These are phyloP conservation scores for Lasiodiplodia hormozganensis DNA, from an alignment of 2,329 filamentous ascomycete species.

Conservation along the genomic window DNA sequence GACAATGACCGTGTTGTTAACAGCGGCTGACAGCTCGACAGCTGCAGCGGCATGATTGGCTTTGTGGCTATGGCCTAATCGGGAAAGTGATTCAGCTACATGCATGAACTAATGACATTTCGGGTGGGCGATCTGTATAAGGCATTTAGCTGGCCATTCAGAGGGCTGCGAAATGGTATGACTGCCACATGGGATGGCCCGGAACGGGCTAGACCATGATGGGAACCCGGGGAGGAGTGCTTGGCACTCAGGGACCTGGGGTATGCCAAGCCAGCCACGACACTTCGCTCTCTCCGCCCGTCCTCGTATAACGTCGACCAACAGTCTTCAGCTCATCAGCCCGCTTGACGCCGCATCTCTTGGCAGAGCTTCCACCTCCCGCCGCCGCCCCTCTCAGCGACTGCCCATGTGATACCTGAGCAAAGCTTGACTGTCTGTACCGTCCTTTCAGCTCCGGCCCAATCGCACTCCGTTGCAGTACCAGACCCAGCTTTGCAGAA, in stretches of 20 bases:
- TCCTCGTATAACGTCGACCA: slow-evolving; percentile 1
- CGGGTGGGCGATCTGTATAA: not conserved
- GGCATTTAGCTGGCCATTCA: slow-evolving; percentile 1
- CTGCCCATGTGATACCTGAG: slow-evolving; percentile 9
- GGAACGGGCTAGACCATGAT: not conserved
- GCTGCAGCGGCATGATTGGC: not conserved
- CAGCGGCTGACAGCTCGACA: not conserved
- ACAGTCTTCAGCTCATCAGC: slow-evolving; percentile 4
- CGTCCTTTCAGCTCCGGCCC: not conserved
- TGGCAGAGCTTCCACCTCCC: not conserved
- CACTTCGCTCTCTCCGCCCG: not conserved
- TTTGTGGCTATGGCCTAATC: not conserved
- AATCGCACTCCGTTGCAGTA: not conserved
- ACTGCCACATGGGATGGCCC: not conserved
- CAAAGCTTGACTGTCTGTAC: slow-evolving; percentile 6
- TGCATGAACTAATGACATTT: not conserved
- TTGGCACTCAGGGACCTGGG: slow-evolving; percentile 2
- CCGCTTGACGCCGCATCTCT: slow-evolving; percentile 3
- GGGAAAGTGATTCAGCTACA: not conserved
- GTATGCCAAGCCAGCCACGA: slow-evolving; percentile 20
- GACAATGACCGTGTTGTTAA: not conserved
- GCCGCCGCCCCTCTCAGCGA: not conserved
- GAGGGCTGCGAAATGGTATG: not conserved
- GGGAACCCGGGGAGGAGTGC: not conserved
- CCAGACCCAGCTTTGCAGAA: not conserved